Conservation (phyloP, 2,329 filamentous ascomycete species). For the Fusarium dimerum region DNA sequence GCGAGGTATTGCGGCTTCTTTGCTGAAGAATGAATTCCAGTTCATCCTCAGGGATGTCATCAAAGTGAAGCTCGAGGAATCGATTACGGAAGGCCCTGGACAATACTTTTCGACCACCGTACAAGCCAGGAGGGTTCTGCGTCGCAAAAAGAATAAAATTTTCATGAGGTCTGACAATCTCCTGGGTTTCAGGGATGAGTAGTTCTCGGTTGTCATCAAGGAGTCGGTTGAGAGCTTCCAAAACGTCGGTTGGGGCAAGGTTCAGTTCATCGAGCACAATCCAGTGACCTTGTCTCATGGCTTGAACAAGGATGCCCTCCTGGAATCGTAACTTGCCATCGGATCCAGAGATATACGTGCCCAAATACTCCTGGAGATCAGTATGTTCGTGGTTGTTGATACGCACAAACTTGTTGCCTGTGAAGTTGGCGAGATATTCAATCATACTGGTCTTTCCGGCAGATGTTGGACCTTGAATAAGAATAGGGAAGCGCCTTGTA, state of each 20-base stretch:
- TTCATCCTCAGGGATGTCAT: constrained; percentile 95
- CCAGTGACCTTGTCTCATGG: constrained; percentile 92
- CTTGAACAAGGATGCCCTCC: constrained; percentile 90
- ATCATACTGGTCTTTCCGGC: constrained; percentile 99
- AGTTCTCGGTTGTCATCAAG: constrained; percentile 96
- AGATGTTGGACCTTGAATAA: constrained; percentile 96
- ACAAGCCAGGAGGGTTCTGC: constrained; percentile 93
- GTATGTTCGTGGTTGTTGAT: constrained; percentile 99
- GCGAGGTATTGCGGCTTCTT: constrained; percentile 81
- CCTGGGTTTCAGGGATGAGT: constrained; percentile 93
- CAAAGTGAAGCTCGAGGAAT: constrained; percentile 95
- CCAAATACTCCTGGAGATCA: constrained; percentile 95
- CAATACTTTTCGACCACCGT: constrained; percentile 90
- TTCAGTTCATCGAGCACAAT: constrained; percentile 98
- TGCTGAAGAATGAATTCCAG: constrained; percentile 88
- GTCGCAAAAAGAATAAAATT: constrained; percentile 99
- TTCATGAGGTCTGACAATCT: constrained; percentile 85
- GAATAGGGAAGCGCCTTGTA: constrained; percentile 85
- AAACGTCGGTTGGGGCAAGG: constrained; percentile 91
- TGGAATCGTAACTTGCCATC: constrained; percentile 88
- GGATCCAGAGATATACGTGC: constrained; percentile 84
- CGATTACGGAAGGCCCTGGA: constrained; percentile 95
- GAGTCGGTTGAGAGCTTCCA: constrained; percentile 93
- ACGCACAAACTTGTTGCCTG: constrained; percentile 93
- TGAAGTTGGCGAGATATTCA: constrained; percentile 94